Percentiles rank a stretch among this genome's conserved stretches.
phyloP scores from a whole-genome alignment of 768 basidiomycete species.

The Leccinum truebloodii region DNA sequence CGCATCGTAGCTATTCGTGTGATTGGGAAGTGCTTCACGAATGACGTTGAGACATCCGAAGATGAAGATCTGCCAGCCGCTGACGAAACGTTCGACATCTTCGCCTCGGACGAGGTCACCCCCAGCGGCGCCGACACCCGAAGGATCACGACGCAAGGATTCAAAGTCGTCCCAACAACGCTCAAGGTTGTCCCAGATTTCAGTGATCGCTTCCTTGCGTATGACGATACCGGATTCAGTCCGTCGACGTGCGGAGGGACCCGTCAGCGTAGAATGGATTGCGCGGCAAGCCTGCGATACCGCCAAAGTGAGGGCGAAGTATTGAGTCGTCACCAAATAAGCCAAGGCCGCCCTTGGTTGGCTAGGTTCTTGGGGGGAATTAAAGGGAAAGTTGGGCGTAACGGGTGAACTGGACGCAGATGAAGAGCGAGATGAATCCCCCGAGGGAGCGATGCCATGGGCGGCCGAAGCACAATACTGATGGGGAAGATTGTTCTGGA shows the following conservation, averaged over 20 bases:
- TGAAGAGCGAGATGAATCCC: slow-evolving; percentile 37
- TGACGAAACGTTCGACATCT: slow-evolving; percentile 67
- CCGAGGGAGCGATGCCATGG: slow-evolving; percentile 34
- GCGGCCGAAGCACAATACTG: slow-evolving; percentile 33
- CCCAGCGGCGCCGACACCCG: slow-evolving; percentile 42
- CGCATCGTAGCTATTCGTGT: slow-evolving; percentile 46
- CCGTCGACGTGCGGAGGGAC: slow-evolving; percentile 65
- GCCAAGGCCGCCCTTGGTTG: slow-evolving; percentile 40
- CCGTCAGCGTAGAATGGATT: slow-evolving; percentile 78
- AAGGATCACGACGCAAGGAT: slow-evolving; percentile 47
- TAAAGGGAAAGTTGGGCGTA: slow-evolving; percentile 26
- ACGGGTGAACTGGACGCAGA: slow-evolving; percentile 26
- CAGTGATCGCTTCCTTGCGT: slow-evolving; percentile 63
- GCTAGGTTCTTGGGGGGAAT: slow-evolving; percentile 22
- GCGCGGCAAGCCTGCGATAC: slow-evolving; percentile 76
- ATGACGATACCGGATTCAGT: slow-evolving; percentile 52
- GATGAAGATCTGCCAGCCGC: slow-evolving; percentile 90
- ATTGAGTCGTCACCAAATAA: slow-evolving; percentile 56
- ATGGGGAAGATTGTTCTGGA: slow-evolving; percentile 63
- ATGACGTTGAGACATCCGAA: slow-evolving; percentile 92
- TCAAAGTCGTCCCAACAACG: slow-evolving; percentile 86
- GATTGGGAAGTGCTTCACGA: slow-evolving; percentile 63
- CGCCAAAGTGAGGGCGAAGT: slow-evolving; percentile 69
- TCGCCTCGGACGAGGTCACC: slow-evolving; percentile 42
- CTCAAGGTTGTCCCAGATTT: slow-evolving; percentile 84